Evolutionary conservation across 108 stramenopile genomes (phyloP).

Genomic region (Ochromonas danica): DNA sequence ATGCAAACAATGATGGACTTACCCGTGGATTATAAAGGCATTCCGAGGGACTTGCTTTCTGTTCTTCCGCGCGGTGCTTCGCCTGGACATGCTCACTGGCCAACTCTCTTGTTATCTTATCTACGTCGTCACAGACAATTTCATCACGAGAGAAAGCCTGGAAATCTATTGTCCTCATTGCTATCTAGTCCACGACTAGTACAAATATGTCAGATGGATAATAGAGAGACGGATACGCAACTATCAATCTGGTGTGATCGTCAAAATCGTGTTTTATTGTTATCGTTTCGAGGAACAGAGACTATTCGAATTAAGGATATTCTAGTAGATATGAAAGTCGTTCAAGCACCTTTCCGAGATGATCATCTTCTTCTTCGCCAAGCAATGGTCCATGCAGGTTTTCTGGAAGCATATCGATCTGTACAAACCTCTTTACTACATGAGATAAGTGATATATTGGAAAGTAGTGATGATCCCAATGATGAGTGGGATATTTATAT

Average conservation of each 20-base stretch:
- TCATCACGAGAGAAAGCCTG: not conserved
- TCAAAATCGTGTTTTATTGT: not conserved
- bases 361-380: not conserved
- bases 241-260: not conserved
- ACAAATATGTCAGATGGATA: constrained; percentile 8
- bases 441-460: not conserved
- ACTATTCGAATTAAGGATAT: not conserved
- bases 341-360: not conserved
- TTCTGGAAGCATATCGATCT: not conserved
- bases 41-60: not conserved
- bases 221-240: constrained; percentile 9
- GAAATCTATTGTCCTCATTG: not conserved
- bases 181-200: too few relatives aligned
- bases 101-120: not conserved
- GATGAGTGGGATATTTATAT: not conserved
- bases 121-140: not conserved
- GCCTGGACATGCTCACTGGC: not conserved
- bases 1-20: not conserved
- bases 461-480: not conserved
- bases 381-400: not conserved
- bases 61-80: not conserved
- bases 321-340: not conserved
- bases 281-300: not conserved
- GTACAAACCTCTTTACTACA: not conserved
- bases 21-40: not conserved